Conservation (phyloP, 192 early-diverging fungal species). For the Coemansia sp. region DNA sequence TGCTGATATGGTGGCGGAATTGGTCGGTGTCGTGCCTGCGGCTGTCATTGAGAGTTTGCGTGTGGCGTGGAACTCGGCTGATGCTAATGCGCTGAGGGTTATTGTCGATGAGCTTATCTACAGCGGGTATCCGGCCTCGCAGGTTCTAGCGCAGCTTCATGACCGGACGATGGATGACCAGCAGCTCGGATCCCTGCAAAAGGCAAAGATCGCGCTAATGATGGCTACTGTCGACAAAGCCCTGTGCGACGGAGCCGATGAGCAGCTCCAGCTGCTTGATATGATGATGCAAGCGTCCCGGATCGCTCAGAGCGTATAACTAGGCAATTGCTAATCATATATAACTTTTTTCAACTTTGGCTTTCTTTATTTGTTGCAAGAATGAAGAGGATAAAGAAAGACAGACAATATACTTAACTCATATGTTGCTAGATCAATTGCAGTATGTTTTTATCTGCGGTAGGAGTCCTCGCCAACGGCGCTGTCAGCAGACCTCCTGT, state of each 20-base stretch:
- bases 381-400: not conserved
- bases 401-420: no score
- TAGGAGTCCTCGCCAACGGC: constrained; percentile 13
- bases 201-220: constrained; percentile 65
- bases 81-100: constrained; percentile 52
- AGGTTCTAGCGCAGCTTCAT: constrained; percentile 75
- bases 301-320: constrained; percentile 24
- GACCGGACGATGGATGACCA: constrained; percentile 62
- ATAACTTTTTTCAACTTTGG: not conserved
- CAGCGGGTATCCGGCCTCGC: constrained; percentile 74
- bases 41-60: constrained; percentile 63
- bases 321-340: not conserved
- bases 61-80: constrained; percentile 53
- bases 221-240: constrained; percentile 71
- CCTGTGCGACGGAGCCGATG: constrained; percentile 86
- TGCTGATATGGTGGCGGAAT: constrained; percentile 62
- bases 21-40: constrained; percentile 74
- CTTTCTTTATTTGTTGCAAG: not conserved
- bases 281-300: constrained; percentile 59
- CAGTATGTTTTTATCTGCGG: not conserved
- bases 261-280: constrained; percentile 80
- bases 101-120: constrained; percentile 61
- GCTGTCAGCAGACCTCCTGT: constrained; percentile 18
- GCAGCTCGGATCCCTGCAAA: constrained; percentile 65
- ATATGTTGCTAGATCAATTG: not conserved